Evolutionary conservation across 2,329 filamentous ascomycete genomes (phyloP).

Genomic region (Sporothrix luriei): DNA sequence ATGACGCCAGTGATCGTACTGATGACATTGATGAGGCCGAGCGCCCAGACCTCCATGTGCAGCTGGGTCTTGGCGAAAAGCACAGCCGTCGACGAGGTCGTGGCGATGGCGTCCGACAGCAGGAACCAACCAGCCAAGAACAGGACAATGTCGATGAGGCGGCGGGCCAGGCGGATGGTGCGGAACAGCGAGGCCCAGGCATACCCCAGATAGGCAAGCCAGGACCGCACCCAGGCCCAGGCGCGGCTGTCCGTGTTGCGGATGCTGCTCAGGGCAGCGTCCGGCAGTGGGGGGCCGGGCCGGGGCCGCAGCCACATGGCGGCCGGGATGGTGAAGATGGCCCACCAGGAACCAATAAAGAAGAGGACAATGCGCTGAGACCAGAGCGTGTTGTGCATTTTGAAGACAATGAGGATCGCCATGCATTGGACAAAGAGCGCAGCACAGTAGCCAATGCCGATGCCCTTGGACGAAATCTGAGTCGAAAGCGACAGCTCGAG

Average conservation of each 20-base stretch:
- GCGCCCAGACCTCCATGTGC: constrained; percentile 81
- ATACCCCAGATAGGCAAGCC: constrained; percentile 73
- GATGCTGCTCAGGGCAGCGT: constrained; percentile 37
- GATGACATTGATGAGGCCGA: constrained; percentile 93
- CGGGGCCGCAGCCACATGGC: constrained; percentile 84
- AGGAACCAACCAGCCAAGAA: constrained; percentile 93
- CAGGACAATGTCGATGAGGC: constrained; percentile 71
- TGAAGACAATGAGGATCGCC: constrained; percentile 74
- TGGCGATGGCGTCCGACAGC: constrained; percentile 90
- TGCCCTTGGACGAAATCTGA: constrained; percentile 86
- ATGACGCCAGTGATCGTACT: constrained; percentile 80
- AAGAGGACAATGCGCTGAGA: constrained; percentile 85
- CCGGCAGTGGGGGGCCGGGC: constrained; percentile 77
- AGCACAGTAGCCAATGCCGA: constrained; percentile 90
- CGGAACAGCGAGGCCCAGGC: constrained; percentile 85
- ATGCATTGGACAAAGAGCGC: constrained; percentile 81
- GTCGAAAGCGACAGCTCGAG: constrained; percentile 80
- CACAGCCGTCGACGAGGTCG: constrained; percentile 90
- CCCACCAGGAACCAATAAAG: constrained; percentile 89
- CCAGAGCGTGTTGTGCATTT: constrained; percentile 75
- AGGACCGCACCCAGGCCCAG: constrained; percentile 45
- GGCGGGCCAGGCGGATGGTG: constrained; percentile 74
- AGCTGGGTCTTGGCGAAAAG: constrained; percentile 93
- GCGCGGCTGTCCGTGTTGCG: constrained; percentile 42
- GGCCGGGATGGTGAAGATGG: constrained; percentile 83